Base-by-base conservation (phyloP, 2,329 filamentous ascomycete species). In the Claviceps humidiphila region DNA sequence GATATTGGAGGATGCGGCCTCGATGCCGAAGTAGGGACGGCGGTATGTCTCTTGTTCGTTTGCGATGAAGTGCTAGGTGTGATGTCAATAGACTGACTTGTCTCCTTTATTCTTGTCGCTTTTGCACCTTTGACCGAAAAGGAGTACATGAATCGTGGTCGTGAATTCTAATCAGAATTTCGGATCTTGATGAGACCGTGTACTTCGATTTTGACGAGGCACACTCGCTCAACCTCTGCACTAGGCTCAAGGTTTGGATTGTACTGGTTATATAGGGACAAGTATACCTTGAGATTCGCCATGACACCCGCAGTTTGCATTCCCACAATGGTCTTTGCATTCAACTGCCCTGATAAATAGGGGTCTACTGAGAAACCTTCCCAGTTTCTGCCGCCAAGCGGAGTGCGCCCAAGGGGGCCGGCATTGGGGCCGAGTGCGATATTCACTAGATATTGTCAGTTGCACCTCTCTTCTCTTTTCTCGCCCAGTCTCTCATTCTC, bases 231-330 rank as follows among this genome's bases (percentile, higher is more conserved):
- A 11, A 11, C 30, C 9, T 30, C 9, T 4, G 30, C 30, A 34
- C 9, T 34, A 11, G 30, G 30, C 30, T 34, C 30, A 34, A 34
- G 4, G 30, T 34, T 34, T 34, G 30, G 30, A 34, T 34, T 34
- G 8, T 4, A 34, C 30, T 34, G 9, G 30, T 34, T 11, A 34
- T 11, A 34, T 34, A 34, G 30, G 22, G 4, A 30, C 20, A 44
- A 16, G 13, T 6, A 17, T 40, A 72, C 71, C 65, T 78, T 91
- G 73, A 73, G 81, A 70, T 82, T 87, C 52, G 88, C 86, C 64
- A 94, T 85, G 40, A 91, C 81, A 59, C 87, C 87, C 3, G 82
- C 81, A 60, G 83, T 80, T 63, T 93, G 87, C 50, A 89, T 86
- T 34, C 86, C 87, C 56, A 78, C 74, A 58, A 91, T 79, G 1